Base-by-base conservation (phyloP, 2,329 filamentous ascomycete species). In the Calonectria honghensis region DNA sequence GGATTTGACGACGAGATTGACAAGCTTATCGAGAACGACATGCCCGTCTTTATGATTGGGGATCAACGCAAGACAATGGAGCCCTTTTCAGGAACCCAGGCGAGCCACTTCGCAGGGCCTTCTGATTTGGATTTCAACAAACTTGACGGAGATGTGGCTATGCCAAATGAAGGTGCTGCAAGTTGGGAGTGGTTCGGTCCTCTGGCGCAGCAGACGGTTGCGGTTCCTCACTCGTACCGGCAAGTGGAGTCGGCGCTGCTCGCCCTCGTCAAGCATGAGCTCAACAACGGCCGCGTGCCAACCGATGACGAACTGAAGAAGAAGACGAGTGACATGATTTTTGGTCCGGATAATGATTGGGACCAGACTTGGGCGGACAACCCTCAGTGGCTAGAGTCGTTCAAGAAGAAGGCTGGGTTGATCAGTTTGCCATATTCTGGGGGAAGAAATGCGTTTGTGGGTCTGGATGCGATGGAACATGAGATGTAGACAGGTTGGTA, bases 321-420 rank as follows among this genome's bases (percentile, higher is more conserved):
- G 24, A 70, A 70, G 67, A 70, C 61, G 1, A 73, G 71, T 37
- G 57, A 70, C 24, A 66, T 73, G 1, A 61, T 70, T 24, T 73
- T 65, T 32, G 59, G 72, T 6, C 66, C 65, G 13, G 66, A 54
- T 14, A 69, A 73, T 18, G 64, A 24, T 20, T 73, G 71, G 71
- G 71, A 73, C 20, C 71, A 54, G 20, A 73, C 71, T 2, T 70
- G 66, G 66, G 71, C 66, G 4, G 66, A 73, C n/a, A 59, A 54
- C n/a, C 35, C 29, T 16, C 39, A 67, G 9, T 74, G 61, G 68
- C 20, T 71, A 31, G 71, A 35, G 16, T 16, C 45, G 20, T 65
- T 73, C n/a, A 66, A 52, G 39, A 73, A 35, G 39, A 73, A 73
- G 45, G 66, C 66, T 1, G 66, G 71, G n/a, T 37, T 73, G 6